These are phyloP conservation scores for Flaveria brownii DNA, from an alignment of 129 eudicot species.

Conservation along the genomic window DNA sequence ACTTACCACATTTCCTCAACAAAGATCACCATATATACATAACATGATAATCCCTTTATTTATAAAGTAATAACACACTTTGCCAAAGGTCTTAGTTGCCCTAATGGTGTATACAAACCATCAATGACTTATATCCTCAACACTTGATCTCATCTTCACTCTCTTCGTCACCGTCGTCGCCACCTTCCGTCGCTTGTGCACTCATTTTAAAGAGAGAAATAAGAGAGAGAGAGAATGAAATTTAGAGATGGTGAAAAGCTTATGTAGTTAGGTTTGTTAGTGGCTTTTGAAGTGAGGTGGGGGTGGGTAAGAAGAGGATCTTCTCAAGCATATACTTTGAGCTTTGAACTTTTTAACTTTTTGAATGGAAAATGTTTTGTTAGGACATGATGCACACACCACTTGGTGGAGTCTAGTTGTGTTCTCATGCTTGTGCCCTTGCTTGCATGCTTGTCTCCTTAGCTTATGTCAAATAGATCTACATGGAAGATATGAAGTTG, in stretches of 20 bases:
- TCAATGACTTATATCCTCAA: conserved; percentile 19
- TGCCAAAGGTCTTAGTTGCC: conserved; percentile 58
- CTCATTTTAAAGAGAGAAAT: conserved; percentile 26
- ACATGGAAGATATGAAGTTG: neutral
- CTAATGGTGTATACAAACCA: conserved; percentile 40
- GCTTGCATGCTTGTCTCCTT: conserved; percentile 38
- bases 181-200: conserved; percentile 16
- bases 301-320: conserved; percentile 47
- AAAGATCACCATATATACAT: neutral
- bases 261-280: conserved; percentile 16
- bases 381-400: conserved; percentile 33
- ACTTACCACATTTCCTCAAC: conserved; percentile 29
- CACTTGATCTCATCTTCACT: conserved; percentile 2
- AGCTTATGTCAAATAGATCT: conserved; percentile 1
- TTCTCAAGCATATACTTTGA: conserved; percentile 44
- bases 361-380: conserved; percentile 3
- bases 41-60: conserved; percentile 3
- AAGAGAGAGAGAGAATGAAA: neutral
- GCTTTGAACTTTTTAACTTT: conserved; percentile 24
- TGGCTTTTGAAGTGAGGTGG: conserved; percentile 37
- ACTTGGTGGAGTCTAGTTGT: conserved; percentile 31
- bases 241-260: conserved; percentile 14
- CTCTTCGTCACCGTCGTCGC: conserved; percentile 8
- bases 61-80: conserved; percentile 23
- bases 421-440: conserved; percentile 15